Conservation (phyloP, 805 yeast species). For the Gaillardinia entomophila region DNA sequence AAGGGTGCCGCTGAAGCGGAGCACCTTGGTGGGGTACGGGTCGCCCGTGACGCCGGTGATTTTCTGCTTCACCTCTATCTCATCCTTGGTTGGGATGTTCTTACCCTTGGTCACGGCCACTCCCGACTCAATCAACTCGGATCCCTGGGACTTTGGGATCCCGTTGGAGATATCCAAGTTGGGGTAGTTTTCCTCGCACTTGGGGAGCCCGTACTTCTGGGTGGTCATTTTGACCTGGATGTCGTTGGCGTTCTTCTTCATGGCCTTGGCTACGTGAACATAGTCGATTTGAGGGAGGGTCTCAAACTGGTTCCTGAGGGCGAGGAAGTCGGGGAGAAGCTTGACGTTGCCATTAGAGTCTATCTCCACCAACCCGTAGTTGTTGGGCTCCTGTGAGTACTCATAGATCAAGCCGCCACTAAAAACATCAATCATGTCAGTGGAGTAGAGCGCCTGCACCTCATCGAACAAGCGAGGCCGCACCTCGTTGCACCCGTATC, state of each 20-base stretch:
- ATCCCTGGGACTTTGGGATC: constrained; percentile 40
- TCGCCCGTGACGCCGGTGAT: constrained; percentile 42
- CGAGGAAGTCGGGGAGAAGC: constrained; percentile 45
- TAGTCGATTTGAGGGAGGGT: constrained; percentile 23
- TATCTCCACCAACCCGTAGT: constrained; percentile 66
- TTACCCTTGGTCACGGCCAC: constrained; percentile 44
- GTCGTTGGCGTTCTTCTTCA: constrained; percentile 18
- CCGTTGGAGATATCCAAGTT: constrained; percentile 37
- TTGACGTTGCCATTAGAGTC: constrained; percentile 37
- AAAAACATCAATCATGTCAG: constrained; percentile 68
- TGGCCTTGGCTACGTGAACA: constrained; percentile 14
- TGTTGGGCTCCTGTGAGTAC: constrained; percentile 71
- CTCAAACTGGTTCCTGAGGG: constrained; percentile 43
- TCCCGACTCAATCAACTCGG: constrained; percentile 43
- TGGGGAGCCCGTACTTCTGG: constrained; percentile 14
- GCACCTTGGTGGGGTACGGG: constrained; percentile 17
- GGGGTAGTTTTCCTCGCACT: constrained; percentile 26
- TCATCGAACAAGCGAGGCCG: constrained; percentile 78
- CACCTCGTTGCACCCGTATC: constrained; percentile 76
- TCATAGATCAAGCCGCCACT: constrained; percentile 86
- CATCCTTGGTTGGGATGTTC: constrained; percentile 37
- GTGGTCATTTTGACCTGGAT: constrained; percentile 13
- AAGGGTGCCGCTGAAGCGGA: too few species aligned
- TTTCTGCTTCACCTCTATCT: constrained; percentile 36
- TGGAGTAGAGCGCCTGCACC: constrained; percentile 60